These are phyloP conservation scores for Fusarium praegraminearum DNA, from an alignment of 2,329 filamentous ascomycete species.

Conservation along the genomic window DNA sequence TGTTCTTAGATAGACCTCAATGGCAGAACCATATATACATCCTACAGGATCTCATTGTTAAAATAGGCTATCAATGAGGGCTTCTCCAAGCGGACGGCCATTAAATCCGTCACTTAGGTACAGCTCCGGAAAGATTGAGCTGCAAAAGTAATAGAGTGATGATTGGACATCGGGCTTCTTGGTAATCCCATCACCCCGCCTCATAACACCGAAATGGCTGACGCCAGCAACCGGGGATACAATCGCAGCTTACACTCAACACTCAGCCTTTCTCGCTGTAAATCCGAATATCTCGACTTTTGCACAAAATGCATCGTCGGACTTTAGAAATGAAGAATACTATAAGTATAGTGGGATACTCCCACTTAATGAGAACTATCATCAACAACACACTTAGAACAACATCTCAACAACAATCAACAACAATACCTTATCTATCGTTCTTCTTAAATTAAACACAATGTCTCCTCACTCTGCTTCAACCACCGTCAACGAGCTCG, in stretches of 20 bases:
- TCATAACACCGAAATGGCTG: conserved; percentile 34
- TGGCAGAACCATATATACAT: too few relatives aligned
- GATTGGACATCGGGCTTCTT: background rate
- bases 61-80: too few relatives aligned
- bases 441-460: background rate
- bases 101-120: too few relatives aligned
- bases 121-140: too few relatives aligned
- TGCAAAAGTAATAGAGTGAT: too few relatives aligned
- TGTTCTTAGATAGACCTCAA: too few relatives aligned
- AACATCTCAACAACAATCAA: background rate
- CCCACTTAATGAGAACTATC: background rate
- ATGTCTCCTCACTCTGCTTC: conserved; percentile 37
- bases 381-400: background rate
- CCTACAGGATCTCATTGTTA: too few relatives aligned
- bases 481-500: conserved; percentile 47
- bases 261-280: background rate
- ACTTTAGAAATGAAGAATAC: background rate
- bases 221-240: conserved; percentile 31
- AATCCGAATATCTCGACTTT: background rate
- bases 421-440: background rate
- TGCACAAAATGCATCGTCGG: conserved; percentile 1
- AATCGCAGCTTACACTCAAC: background rate
- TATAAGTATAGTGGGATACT: conserved; percentile 14
- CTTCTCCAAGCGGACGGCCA: too few relatives aligned
- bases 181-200: background rate